Base-by-base conservation (phyloP, 2,329 filamentous ascomycete species). In the Penicillium concentricum region DNA sequence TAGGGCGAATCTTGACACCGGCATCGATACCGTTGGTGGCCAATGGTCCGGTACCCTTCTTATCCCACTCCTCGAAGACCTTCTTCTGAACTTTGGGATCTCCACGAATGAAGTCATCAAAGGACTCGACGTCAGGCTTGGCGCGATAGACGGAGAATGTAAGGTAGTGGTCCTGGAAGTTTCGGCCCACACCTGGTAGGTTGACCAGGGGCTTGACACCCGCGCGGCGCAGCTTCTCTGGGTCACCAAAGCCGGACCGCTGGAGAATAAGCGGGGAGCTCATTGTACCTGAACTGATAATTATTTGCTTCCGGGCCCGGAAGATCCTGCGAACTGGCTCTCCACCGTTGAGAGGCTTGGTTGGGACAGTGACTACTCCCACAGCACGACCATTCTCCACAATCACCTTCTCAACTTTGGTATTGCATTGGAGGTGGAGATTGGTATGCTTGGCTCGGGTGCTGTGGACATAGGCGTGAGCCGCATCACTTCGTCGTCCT, bases 21-120 rank as follows among this genome's bases (percentile, higher is more conserved):
- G 88, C 88, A 0, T 92, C 89, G 61, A 92, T 91, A 59, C 87
- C 89, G 67, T 92, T 92, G 46, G 89, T 92, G 2, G 89, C 82
- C 38, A 92, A 78, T 2, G 89, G 89, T 0, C 90, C 90, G 3
- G 89, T 92, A 3, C 90, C 90, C 67, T 91, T 91, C 60, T 87
- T 73, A 59, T 90, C 86, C 89, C 89, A 92, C 70, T 92, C 88
- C 1, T 90, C 82, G 59, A 85, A 92, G 8, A 92, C 86, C 61
- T 76, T 82, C 75, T 91, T 88, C 72, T 93, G 89, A 0, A 86
- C 81, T 55, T 87, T 84, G 0, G 88, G 87, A 35, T 88, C 87
- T 39, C 90, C 90, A 47, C 89, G 84, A 9, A 87, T 81, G 69
- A 92, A 92, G 71, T 92, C 89, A 66, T 92, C 90, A 62, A 93